Evolutionary conservation across 305 asterid genomes (phyloP).

Genomic region (Plantago lanceolata): DNA sequence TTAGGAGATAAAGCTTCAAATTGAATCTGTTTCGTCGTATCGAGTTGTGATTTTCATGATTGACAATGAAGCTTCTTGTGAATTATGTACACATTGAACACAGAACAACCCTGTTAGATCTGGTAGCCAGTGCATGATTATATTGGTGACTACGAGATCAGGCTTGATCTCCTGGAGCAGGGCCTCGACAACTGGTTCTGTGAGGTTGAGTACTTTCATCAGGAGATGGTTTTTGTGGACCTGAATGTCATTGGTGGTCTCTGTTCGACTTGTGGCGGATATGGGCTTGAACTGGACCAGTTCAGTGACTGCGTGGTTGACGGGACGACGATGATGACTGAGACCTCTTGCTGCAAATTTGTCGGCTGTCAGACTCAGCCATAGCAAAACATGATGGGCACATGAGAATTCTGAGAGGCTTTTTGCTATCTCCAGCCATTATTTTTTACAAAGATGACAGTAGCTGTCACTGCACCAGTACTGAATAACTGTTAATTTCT

Average conservation of each 20-base stretch:
- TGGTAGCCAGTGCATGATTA: conserved; percentile 58
- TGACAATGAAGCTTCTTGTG: too few species aligned
- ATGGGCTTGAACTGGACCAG: conserved; percentile 33
- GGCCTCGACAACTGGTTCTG: conserved; percentile 29
- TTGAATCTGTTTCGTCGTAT: too few species aligned
- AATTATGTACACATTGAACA: too few species aligned
- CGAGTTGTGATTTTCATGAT: too few species aligned
- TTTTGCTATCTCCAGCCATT: background rate
- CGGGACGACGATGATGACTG: conserved; percentile 34
- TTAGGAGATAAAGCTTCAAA: too few species aligned
- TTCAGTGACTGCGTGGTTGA: conserved; percentile 27
- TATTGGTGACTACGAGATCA: conserved; percentile 36
- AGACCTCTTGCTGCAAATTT: conserved; percentile 48
- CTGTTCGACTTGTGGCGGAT: conserved; percentile 33
- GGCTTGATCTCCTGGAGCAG: conserved; percentile 37
- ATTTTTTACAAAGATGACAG: background rate
- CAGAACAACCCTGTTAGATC: too few species aligned
- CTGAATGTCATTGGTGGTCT: conserved; percentile 37
- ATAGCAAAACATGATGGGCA: conserved; percentile 53
- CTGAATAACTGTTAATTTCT: too few species aligned
- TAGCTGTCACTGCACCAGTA: too few species aligned
- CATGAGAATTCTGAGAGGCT: conserved; percentile 28
- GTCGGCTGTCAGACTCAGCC: conserved; percentile 42
- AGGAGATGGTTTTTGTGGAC: conserved; percentile 23
- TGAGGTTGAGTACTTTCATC: conserved; percentile 37